phyloP scores from a whole-genome alignment of 2,329 filamentous ascomycete genomes.

The Trichoderma brevicompactum region DNA sequence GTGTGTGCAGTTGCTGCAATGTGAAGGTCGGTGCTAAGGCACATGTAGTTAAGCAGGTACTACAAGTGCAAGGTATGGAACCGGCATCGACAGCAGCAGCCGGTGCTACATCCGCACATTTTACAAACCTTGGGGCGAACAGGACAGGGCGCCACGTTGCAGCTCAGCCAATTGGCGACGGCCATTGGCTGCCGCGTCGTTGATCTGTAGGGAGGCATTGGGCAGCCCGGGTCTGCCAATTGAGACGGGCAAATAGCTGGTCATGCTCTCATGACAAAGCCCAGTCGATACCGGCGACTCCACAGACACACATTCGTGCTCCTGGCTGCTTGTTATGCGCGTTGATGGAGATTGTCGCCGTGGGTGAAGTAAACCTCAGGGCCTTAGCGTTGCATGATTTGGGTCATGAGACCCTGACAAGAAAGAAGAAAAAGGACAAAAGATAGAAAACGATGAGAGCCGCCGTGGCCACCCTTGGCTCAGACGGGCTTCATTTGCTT shows the following conservation, averaged over 20 bases:
- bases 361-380: conserved; percentile 31
- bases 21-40: no score
- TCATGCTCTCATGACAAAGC: conserved; percentile 17
- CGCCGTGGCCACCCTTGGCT: neutral
- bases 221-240: conserved; percentile 29
- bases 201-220: conserved; percentile 24
- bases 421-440: conserved; percentile 3
- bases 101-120: conserved; percentile 23
- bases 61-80: neutral
- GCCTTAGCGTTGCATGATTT: conserved; percentile 38
- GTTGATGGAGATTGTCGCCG: conserved; percentile 24
- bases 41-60: no score
- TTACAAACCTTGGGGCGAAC: conserved; percentile 11
- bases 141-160: conserved; percentile 32
- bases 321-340: conserved; percentile 20
- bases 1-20: neutral
- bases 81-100: neutral
- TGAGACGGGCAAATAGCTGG: conserved; percentile 16
- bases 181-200: conserved; percentile 14
- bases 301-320: conserved; percentile 16
- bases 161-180: conserved; percentile 30
- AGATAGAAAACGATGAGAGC: neutral
- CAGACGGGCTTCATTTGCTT: neutral
- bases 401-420: conserved; percentile 40
- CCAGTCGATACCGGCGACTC: conserved; percentile 15